Evolutionary conservation across 1,139 yeast genomes (phyloP), one percentile per base, ranked within the genome.

Genomic region (Taphrina confusa): DNA sequence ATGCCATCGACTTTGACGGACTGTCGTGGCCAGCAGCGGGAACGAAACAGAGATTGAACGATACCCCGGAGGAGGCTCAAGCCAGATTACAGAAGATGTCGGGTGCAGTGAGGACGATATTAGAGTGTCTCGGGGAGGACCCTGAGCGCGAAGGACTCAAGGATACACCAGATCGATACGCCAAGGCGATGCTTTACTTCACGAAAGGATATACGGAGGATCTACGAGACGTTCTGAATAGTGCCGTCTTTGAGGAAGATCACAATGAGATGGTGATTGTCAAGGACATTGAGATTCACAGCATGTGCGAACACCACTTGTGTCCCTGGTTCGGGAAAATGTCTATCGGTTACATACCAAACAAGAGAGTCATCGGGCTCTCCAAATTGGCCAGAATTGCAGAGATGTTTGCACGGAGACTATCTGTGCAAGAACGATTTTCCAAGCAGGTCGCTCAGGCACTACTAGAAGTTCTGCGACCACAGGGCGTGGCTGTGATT

Each of bases 221-320:
- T 71, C 85, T 87, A 63, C 76, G 85, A 64, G 96, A 90, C 70
- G 97, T 91, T 31, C 86, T 94, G 68, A 92, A 94, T 69, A 80
- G 90, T 63, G 98, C 98, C 0, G 95, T 94, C 11, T 94, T 94
- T 68, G 97, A 92, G 72, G 98, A 92, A 72, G 96, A 94, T 71
- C 98, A 94, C 72, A 97, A 92, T 72, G 99, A 92, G 72, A 92
- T 92, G 97, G 98, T 92, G 51, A 91, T 92, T 67, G 98, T 92
- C 31, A 81, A 92, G 71, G 97, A 94, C 72, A 92, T 92, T 64
- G 96, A 90, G 68, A 82, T 92, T 57, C 87, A 85, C 73, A 88
- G 96, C 3, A 77, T 92, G 62, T 92, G 99, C 75, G 99, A 92
- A 73, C 99, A 92, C 72, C 99, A 92, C 74, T 77, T 92, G 68